Evolutionary conservation across 257 asterid species (phyloP).

Genomic region (Penstemon barbatus): DNA sequence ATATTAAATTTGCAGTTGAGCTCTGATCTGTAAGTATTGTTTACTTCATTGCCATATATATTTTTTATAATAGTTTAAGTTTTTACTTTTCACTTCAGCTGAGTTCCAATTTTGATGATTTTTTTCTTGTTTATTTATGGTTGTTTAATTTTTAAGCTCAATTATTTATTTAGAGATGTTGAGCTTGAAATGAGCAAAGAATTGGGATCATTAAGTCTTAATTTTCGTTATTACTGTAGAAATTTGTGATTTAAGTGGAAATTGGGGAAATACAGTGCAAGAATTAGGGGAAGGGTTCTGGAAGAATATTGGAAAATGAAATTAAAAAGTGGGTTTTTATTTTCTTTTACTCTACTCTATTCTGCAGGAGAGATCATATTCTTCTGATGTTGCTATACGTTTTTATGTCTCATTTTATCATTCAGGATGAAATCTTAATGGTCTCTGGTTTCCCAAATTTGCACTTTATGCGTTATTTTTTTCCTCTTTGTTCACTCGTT

Average conservation of each 20-base stretch:
- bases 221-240: conserved; percentile 1
- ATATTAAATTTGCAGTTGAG: background rate
- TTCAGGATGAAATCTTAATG: conserved; percentile 1
- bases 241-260: background rate
- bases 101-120: background rate
- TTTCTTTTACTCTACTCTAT: background rate
- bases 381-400: background rate
- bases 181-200: conserved; percentile 9
- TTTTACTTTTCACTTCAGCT: background rate
- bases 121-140: background rate
- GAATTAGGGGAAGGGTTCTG: conserved; percentile 10
- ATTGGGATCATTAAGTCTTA: background rate
- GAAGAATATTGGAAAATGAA: background rate
- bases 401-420: background rate
- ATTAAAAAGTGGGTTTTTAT: conserved; percentile 13
- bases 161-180: conserved; percentile 1
- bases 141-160: background rate
- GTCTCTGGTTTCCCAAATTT: conserved; percentile 4
- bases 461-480: conserved; percentile 10
- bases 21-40: conserved; percentile 13
- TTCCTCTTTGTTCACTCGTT: conserved; percentile 1
- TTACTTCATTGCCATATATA: background rate
- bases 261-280: conserved; percentile 16
- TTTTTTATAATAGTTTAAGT: background rate
- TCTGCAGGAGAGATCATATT: conserved; percentile 2